Evolutionary conservation across 768 basidiomycete species (phyloP).

Genomic region (Pleurotus tuoliensis): DNA sequence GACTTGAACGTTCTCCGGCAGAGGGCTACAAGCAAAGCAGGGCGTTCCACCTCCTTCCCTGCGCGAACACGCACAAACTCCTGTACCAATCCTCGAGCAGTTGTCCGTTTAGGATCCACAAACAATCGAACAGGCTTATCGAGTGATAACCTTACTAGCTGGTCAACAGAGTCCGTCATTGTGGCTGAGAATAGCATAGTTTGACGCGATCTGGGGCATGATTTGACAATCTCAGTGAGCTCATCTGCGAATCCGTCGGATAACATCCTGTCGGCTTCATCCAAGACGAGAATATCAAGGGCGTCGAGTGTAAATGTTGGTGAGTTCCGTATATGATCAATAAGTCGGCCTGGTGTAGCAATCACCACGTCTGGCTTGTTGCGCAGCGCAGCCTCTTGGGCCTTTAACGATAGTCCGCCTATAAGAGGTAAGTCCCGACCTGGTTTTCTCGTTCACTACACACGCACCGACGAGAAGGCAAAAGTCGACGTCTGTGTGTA

Average conservation of each 20-base stretch:
- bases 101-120: slow-evolving; percentile 89
- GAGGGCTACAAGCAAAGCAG: slow-evolving; percentile 71
- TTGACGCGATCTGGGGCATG: slow-evolving; percentile 84
- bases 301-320: slow-evolving; percentile 90
- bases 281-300: slow-evolving; percentile 89
- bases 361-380: slow-evolving; percentile 91
- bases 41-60: slow-evolving; percentile 71
- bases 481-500: slow-evolving; percentile 86
- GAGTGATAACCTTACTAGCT: slow-evolving; percentile 87
- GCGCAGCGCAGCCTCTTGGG: slow-evolving; percentile 83
- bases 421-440: not conserved
- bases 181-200: slow-evolving; percentile 99
- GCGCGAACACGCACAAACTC: slow-evolving; percentile 93
- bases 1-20: slow-evolving; percentile 87
- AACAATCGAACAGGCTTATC: slow-evolving; percentile 93
- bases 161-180: slow-evolving; percentile 96
- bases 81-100: slow-evolving; percentile 82
- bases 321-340: slow-evolving; percentile 96
- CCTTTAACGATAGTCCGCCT: slow-evolving; percentile 92
- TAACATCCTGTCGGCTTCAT: slow-evolving; percentile 98
- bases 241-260: slow-evolving; percentile 95
- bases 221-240: slow-evolving; percentile 86
- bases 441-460: not conserved
- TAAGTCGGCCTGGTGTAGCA: slow-evolving; percentile 95
- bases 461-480: slow-evolving; percentile 85